Base-by-base conservation (phyloP, 2,329 filamentous ascomycete genomes). In the Lasiodiplodia hormozganensis region DNA sequence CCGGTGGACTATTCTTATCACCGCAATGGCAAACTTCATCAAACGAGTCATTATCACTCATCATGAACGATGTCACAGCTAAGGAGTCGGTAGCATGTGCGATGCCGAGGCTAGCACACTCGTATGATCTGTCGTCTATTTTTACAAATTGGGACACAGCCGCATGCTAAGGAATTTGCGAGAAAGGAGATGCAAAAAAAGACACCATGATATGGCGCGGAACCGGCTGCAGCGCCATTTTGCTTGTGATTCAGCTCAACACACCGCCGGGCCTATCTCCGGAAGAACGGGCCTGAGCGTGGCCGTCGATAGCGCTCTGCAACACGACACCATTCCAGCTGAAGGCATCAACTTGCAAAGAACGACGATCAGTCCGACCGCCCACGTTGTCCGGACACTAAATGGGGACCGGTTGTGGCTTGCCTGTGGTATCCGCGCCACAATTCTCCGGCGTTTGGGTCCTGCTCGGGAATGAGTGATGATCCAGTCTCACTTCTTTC, bases 71-170 rank as follows among this genome's bases (percentile, higher is more conserved):
- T 25, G 18, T 28, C 25, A 3, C 12, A 12, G 47, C 8, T 31
- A 40, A 49, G 38, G 23, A 1, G 25, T 36, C 16, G 16, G 21
- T 49, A 40, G 36, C 57, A 62, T 21, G 38, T 49, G 57, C n/a
- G 28, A 16, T 62, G 18, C 40, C 57, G 57, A 62, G 57, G 57
- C 57, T 49, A 25, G 57, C 14, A 49, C 57, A 49, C 21, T 62
- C 57, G 57, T 62, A 62, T 62, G 57, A 62, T 62, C 40, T 49
- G 40, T 47, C 23, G 23, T 62, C 28, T 56, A 36, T 56, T 5
- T 16, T 49, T 43, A 21, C 57, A 14, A 23, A 62, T 62, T 8
- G 18, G 57, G 38, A 21, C 7, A 25, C 23, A 62, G 11, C 40
- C 14, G 28, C 57, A 62, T 49, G 49, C 21, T 25, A 62, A 49